Evolutionary conservation across 2,329 filamentous ascomycete genomes (phyloP).

Genomic region (Chrysoporthe puriensis): DNA sequence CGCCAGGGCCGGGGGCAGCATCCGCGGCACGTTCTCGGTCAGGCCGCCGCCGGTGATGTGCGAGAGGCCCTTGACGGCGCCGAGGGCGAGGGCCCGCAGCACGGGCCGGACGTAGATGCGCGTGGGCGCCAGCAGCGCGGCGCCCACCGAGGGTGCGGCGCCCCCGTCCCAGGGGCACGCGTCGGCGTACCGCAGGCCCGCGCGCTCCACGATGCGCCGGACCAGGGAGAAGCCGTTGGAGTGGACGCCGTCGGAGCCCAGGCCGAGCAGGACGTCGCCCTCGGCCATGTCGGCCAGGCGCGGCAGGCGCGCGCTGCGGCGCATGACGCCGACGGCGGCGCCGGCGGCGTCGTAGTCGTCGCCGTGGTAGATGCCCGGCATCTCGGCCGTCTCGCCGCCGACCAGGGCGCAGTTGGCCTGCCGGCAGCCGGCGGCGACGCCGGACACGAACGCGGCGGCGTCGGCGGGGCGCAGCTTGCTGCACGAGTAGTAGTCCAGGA

Average conservation of each 20-base stretch:
- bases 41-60: conserved; percentile 97
- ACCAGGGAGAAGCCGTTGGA: conserved; percentile 99
- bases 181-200: conserved; percentile 72
- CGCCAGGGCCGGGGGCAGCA: conserved; percentile 78
- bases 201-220: conserved; percentile 79
- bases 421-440: conserved; percentile 85
- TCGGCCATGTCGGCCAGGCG: conserved; percentile 73
- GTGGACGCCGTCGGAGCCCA: conserved; percentile 86
- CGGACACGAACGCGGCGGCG: conserved; percentile 85
- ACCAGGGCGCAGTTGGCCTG: conserved; percentile 86
- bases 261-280: conserved; percentile 84
- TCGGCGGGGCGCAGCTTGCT: conserved; percentile 79
- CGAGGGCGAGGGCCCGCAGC: conserved; percentile 63
- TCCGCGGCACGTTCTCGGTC: conserved; percentile 90
- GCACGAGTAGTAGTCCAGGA: conserved; percentile 97
- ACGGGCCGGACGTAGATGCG: conserved; percentile 89
- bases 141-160: conserved; percentile 59
- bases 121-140: conserved; percentile 83
- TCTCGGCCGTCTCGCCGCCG: conserved; percentile 97
- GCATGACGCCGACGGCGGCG: conserved; percentile 84
- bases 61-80: conserved; percentile 84
- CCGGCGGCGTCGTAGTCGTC: conserved; percentile 94
- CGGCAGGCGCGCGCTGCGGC: conserved; percentile 71
- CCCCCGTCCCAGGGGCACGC: conserved; percentile 74
- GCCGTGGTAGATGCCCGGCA: conserved; percentile 90